Base-by-base conservation (phyloP, 2,329 filamentous ascomycete genomes). In the Penicillium polonicum region DNA sequence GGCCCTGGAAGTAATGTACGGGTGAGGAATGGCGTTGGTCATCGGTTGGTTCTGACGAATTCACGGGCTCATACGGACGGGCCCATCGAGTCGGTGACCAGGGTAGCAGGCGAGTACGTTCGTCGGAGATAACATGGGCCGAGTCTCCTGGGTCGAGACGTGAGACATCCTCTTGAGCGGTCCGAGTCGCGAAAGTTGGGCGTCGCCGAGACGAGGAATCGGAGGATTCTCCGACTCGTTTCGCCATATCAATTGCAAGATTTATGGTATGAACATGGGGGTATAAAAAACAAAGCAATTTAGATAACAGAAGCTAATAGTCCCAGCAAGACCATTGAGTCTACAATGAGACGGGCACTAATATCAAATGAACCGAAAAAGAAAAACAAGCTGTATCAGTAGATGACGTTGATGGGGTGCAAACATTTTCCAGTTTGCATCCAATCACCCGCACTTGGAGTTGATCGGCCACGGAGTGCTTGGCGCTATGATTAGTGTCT, bases 171-270 rank as follows among this genome's bases (percentile, higher is more conserved):
- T 74, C 74, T 61, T 70, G 61, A 38, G 74, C 67, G 9, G 73
- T 72, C 56, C 73, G 72, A 48, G 74, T 70, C 21, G 73, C 73
- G 61, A 77, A 76, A 55, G 69, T 73, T n/a, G 74, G 74, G 55
- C 72, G 68, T 64, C 68, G 69, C 60, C 73, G 69, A 67, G 72
- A 68, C 62, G 72, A 62, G 46, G 67, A 63, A 60, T 61, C 61
- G 43, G 65, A 64, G 60, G 64, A 44, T 57, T 62, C 49, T 48
- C 62, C 58, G 48, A 54, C 58, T 43, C 53, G 59, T 58, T 58
- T 54, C 45, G 65, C 67, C 70, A 70, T 72, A 17, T 46, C 43
- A 61, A 48, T 25, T 48, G 41, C 45, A 52, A 54, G 33, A 29
- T 10, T 42, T 58, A 45, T 48, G 41, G 13, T 43, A 43, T 23